These are phyloP conservation scores for Clonostachys sp. DNA, from an alignment of 2,329 filamentous ascomycete genomes.

Conservation along the genomic window DNA sequence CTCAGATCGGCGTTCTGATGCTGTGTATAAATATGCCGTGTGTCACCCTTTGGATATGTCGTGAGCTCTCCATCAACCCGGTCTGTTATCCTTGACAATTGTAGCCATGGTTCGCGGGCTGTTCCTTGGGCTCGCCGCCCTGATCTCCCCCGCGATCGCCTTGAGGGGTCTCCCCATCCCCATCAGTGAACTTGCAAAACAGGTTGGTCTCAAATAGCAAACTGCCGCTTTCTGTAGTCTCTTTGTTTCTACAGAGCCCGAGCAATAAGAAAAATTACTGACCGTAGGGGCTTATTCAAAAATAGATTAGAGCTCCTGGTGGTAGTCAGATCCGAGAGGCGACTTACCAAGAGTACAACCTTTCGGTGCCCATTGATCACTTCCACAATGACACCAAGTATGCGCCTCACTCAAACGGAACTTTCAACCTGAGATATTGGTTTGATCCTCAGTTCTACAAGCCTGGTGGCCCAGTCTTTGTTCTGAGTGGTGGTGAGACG, in stretches of 20 bases:
- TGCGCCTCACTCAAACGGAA: conserved; percentile 66
- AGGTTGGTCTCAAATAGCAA: neutral
- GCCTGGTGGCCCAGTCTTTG: conserved; percentile 74
- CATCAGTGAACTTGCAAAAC: neutral
- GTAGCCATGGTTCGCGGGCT: neutral
- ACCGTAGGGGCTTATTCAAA: too few species aligned
- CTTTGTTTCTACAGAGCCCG: too few species aligned
- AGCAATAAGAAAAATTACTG: too few species aligned
- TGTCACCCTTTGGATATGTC: too few species aligned
- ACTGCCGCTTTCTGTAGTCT: too few species aligned
- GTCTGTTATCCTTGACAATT: too few species aligned
- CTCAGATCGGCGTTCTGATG: too few species aligned
- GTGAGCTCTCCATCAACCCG: too few species aligned
- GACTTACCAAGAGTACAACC: conserved; percentile 10
- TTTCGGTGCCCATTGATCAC: conserved; percentile 63
- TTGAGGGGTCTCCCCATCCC: neutral
- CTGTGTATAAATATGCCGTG: too few species aligned
- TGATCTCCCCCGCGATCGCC: neutral
- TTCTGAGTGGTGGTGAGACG: conserved; percentile 71
- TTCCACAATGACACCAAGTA: conserved; percentile 78
- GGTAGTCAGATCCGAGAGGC: too few species aligned
- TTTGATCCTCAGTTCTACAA: conserved; percentile 75
- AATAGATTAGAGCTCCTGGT: too few species aligned
- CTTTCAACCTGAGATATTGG: conserved; percentile 75
- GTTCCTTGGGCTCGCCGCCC: neutral